Evolutionary conservation across 2,329 filamentous ascomycete genomes (phyloP).

Genomic region (Trichoderma pleuroti): DNA sequence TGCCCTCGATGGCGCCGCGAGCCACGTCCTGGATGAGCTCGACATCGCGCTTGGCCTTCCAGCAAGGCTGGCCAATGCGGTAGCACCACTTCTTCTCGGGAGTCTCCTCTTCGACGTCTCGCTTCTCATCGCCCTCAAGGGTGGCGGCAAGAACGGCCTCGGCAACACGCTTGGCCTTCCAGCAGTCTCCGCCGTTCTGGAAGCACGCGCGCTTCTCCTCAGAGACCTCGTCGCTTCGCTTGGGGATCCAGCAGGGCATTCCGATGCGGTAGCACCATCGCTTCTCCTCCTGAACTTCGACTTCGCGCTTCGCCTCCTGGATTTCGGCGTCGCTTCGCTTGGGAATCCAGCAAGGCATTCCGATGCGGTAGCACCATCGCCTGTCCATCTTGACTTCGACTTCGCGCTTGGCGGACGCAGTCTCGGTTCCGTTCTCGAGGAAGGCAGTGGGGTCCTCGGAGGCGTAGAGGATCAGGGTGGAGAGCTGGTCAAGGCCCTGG

Average conservation of each 20-base stretch:
- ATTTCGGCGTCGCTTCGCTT: background rate
- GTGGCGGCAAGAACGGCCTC: constrained; percentile 35
- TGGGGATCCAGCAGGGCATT: constrained; percentile 30
- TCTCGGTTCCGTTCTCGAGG: constrained; percentile 31
- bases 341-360: constrained; percentile 36
- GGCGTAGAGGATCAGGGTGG: constrained; percentile 34
- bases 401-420: constrained; percentile 36
- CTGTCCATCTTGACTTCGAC: constrained; percentile 2
- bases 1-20: constrained; percentile 6
- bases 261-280: constrained; percentile 28
- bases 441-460: constrained; percentile 30
- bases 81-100: constrained; percentile 25
- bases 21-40: constrained; percentile 12
- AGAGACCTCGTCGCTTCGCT: constrained; percentile 4
- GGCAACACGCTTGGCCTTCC: constrained; percentile 39
- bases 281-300: background rate
- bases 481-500: constrained; percentile 39
- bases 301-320: constrained; percentile 22
- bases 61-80: constrained; percentile 33
- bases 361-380: constrained; percentile 27
- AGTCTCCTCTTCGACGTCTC: constrained; percentile 20
- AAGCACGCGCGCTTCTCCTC: constrained; percentile 27
- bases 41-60: constrained; percentile 32
- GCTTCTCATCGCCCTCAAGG: constrained; percentile 30
- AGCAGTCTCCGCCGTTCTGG: constrained; percentile 32